phyloP scores from a whole-genome alignment of 1,139 yeast species.

The Meyerozyma carpophila region DNA sequence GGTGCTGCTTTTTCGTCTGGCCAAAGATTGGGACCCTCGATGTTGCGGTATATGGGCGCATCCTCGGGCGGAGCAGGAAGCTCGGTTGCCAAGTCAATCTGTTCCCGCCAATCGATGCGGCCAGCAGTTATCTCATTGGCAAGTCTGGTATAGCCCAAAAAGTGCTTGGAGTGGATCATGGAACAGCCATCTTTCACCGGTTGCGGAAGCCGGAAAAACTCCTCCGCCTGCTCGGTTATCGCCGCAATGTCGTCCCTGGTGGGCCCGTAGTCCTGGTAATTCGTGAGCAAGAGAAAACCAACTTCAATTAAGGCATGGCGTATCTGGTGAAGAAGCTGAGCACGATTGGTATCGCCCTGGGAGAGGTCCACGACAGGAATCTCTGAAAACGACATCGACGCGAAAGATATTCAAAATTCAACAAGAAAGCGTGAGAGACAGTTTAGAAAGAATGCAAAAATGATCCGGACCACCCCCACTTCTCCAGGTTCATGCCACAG shows the following conservation, averaged over 20 bases:
- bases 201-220: slow-evolving; percentile 51
- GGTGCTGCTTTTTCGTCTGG: slow-evolving; percentile 48
- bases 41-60: slow-evolving; percentile 49
- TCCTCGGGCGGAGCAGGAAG: slow-evolving; percentile 41
- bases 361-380: slow-evolving; percentile 35
- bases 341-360: slow-evolving; percentile 31
- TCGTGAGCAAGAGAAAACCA: slow-evolving; percentile 53
- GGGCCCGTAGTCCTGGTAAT: slow-evolving; percentile 37
- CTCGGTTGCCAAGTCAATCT: slow-evolving; percentile 63
- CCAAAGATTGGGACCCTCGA: slow-evolving; percentile 66
- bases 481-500: too few relatives aligned
- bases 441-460: not conserved
- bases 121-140: slow-evolving; percentile 65
- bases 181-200: slow-evolving; percentile 48
- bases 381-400: slow-evolving; percentile 16
- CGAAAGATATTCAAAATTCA: not conserved
- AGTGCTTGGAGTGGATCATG: slow-evolving; percentile 61
- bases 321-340: slow-evolving; percentile 39
- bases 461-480: too few relatives aligned
- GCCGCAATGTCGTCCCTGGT: slow-evolving; percentile 27
- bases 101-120: slow-evolving; percentile 61
- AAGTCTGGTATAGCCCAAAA: slow-evolving; percentile 59
- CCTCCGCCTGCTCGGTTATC: slow-evolving; percentile 37
- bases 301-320: slow-evolving; percentile 54
- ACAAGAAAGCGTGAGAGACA: not conserved